Evolutionary conservation across 1,284 basidiomycete genomes (phyloP), one percentile per base, ranked within the genome.

Genomic region (Gastroboletus turbinatus): DNA sequence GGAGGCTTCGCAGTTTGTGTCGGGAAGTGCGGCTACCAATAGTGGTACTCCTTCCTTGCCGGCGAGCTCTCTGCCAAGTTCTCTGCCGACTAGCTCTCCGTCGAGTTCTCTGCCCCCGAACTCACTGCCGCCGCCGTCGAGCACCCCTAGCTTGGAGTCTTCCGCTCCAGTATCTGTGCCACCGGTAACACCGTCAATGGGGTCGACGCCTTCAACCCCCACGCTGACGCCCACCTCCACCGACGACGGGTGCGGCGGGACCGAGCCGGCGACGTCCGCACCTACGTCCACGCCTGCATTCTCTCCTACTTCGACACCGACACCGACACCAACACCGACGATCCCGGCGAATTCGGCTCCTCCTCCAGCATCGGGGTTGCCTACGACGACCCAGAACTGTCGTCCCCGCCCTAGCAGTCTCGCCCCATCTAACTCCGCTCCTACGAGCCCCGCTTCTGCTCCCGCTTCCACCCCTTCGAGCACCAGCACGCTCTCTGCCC

Each of bases 1-100:
- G 7, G 44, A 65, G 1, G 68, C 67, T 17, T 33, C 68, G 4
- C 47, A 60, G n/a, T 5, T 69, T 7, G 56, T 69, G 9, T 1
- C 8, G 10, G 10, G 25, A 1, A 13, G 3, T 17, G 39, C 9
- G 16, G 4, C 0, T 36, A 7, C 7, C 11, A 4, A 29, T 25
- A 2, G n/a, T 7, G 40, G 48, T 19, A 25, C 16, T 14, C 16
- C 49, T 29, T 36, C 47, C 7, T 1, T 43, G 11, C 0, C 51
- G 10, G 29, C 44, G 14, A 25, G 46, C 17, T 38, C 46, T 5
- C 10, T 19, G 0, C 25, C 32, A 7, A 33, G 17, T n/a, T 38
- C 42, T 17, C 16, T 29, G 9, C 25, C 50, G 9, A 32, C 48
- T 11, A 32, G 49, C 6, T 23, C 55, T 9, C 36, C 30, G 11